phyloP scores from a whole-genome alignment of 257 asterid species.

The Paulownia fortunei region DNA sequence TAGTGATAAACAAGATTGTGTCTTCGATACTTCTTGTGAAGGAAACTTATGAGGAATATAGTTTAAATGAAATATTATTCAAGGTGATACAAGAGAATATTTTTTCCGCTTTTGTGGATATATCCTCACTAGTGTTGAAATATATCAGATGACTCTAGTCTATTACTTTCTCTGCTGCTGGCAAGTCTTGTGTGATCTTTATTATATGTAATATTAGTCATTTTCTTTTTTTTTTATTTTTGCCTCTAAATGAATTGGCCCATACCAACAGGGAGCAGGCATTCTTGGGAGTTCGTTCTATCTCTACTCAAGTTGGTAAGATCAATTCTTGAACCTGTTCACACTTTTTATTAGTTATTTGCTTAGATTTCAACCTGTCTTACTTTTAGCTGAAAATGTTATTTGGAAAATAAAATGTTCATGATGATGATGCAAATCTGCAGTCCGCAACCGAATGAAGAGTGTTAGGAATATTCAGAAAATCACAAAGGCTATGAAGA shows the following conservation, averaged over 20 bases:
- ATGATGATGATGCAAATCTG: constrained; percentile 31
- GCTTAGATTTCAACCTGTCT: not conserved
- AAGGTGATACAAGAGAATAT: not conserved
- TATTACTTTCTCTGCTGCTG: not conserved
- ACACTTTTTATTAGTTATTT: not conserved
- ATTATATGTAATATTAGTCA: not conserved
- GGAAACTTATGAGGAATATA: not conserved
- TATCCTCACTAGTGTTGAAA: not conserved
- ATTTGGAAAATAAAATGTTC: constrained; percentile 45
- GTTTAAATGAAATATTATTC: not conserved
- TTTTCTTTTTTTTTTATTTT: not conserved
- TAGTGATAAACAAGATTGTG: not conserved
- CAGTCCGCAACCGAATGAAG: constrained; percentile 96
- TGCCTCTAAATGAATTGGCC: constrained; percentile 22
- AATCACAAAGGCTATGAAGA: constrained; percentile 99
- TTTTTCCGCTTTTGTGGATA: not conserved
- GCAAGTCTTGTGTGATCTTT: not conserved
- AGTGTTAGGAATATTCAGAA: constrained; percentile 95
- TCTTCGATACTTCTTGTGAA: not conserved
- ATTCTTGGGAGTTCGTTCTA: constrained; percentile 65
- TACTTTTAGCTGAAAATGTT: constrained; percentile 23
- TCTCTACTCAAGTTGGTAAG: constrained; percentile 91
- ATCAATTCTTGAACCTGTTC: not conserved
- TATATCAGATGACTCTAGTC: not conserved
- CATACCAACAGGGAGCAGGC: constrained; percentile 66